Percentiles rank a stretch among this genome's conserved stretches.
Conservation (phyloP, 352 stramenopile species). For the Phytophthora lateralis region DNA sequence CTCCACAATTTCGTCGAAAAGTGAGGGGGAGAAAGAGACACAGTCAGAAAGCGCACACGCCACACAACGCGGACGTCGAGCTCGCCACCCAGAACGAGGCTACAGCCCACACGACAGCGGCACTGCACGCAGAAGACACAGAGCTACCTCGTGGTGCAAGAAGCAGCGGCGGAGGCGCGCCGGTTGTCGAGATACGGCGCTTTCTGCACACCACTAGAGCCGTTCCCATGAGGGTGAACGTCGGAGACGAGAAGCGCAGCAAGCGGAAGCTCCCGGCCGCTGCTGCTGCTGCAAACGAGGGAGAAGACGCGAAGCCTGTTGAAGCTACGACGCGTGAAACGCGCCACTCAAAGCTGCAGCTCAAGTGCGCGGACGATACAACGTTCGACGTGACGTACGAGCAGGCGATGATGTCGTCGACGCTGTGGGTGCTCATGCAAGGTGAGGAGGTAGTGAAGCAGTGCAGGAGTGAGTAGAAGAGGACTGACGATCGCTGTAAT, state of each 20-base stretch:
- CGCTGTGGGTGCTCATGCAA: conserved; percentile 81
- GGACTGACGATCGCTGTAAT: conserved; percentile 15
- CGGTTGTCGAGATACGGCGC: conserved; percentile 30
- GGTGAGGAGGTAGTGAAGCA: conserved; percentile 18
- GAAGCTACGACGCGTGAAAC: conserved; percentile 6
- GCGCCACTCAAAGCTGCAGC: conserved; percentile 66
- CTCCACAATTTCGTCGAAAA: conserved; percentile 22
- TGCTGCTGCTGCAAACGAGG: conserved; percentile 12
- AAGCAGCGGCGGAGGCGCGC: conserved; percentile 20
- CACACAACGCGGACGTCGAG: conserved; percentile 15
- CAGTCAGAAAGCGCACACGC: conserved; percentile 23
- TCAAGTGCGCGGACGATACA: conserved; percentile 72
- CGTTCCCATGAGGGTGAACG: conserved; percentile 37
- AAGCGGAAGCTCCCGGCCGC: conserved; percentile 32
- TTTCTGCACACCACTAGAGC: conserved; percentile 28
- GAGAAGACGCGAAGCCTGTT: conserved; percentile 20
- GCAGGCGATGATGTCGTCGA: conserved; percentile 88
- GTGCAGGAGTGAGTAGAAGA: not conserved
- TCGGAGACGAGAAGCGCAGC: conserved; percentile 37
- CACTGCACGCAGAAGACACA: conserved; percentile 11
- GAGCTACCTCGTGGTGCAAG: conserved; percentile 19
- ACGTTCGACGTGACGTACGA: conserved; percentile 82
- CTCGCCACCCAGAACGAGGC: conserved; percentile 1
- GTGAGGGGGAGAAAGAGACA: conserved; percentile 15
- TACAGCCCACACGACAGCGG: not conserved